These are phyloP conservation scores for Huntiella abstrusa DNA, from an alignment of 2,329 filamentous ascomycete genomes.

Conservation along the genomic window DNA sequence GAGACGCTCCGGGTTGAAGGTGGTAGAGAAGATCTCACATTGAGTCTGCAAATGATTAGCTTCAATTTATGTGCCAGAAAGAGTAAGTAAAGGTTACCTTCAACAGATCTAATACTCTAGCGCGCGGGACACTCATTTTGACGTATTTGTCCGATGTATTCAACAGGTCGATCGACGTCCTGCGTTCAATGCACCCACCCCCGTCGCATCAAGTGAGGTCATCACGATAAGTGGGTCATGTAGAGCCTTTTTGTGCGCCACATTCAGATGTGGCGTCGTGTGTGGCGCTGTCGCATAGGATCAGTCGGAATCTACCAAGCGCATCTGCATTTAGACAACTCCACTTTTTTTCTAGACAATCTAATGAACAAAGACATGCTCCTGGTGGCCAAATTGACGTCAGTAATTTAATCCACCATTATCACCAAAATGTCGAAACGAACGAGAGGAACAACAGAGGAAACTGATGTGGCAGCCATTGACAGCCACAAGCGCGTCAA, in stretches of 20 bases:
- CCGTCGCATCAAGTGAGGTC: constrained; percentile 3
- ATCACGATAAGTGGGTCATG: constrained; percentile 10
- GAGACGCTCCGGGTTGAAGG: constrained; percentile 67
- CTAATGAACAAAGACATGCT: too few species aligned
- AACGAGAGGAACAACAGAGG: constrained; percentile 5
- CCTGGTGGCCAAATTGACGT: not conserved
- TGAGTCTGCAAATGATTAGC: constrained; percentile 41
- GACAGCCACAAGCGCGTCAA: constrained; percentile 13
- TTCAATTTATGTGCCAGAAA: not conserved
- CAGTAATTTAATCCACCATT: too few species aligned
- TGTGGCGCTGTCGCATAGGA: constrained; percentile 9
- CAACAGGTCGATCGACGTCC: not conserved
- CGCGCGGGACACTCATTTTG: constrained; percentile 43
- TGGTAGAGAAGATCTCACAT: constrained; percentile 81
- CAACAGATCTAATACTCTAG: constrained; percentile 51
- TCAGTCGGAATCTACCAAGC: not conserved
- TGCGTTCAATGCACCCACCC: constrained; percentile 11
- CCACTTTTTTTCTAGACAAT: too few species aligned
- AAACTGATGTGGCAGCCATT: constrained; percentile 1
- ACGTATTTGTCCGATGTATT: constrained; percentile 12
- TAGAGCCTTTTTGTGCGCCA: constrained; percentile 4
- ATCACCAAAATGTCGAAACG: constrained; percentile 11
- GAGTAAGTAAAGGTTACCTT: constrained; percentile 36
- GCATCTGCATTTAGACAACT: too few species aligned
- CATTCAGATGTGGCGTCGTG: not conserved